These are phyloP conservation scores for Candida nemodendra DNA, from an alignment of 805 yeast genomes.

Conservation along the genomic window DNA sequence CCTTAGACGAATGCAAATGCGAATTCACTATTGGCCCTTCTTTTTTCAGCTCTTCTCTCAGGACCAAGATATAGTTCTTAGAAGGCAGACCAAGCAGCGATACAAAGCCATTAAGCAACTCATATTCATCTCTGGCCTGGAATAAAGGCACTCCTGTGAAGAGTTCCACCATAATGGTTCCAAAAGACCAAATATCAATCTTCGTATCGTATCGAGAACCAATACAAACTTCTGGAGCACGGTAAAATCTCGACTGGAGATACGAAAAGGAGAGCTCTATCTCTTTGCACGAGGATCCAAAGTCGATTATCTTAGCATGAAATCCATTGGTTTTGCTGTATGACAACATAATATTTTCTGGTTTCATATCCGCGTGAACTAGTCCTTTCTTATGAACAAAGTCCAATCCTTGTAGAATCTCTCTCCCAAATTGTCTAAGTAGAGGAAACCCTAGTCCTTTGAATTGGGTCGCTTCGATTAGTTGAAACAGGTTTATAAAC, in stretches of 20 bases:
- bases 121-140: slow-evolving; percentile 49
- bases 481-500: slow-evolving; percentile 63
- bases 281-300: slow-evolving; percentile 62
- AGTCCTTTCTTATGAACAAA: slow-evolving; percentile 55
- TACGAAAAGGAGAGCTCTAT: slow-evolving; percentile 48
- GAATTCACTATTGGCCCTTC: slow-evolving; percentile 35
- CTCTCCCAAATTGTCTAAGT: slow-evolving; percentile 46
- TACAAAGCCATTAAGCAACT: slow-evolving; percentile 42
- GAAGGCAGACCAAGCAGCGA: slow-evolving; percentile 50
- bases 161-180: slow-evolving; percentile 87
- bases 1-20: slow-evolving; percentile 1
- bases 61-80: slow-evolving; percentile 36
- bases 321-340: slow-evolving; percentile 36
- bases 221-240: slow-evolving; percentile 75
- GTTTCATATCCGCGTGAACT: slow-evolving; percentile 85
- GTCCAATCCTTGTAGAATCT: slow-evolving; percentile 58
- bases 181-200: slow-evolving; percentile 88
- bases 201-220: slow-evolving; percentile 60
- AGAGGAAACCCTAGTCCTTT: slow-evolving; percentile 46
- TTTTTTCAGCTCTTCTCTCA: slow-evolving; percentile 38
- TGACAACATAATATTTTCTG: slow-evolving; percentile 69
- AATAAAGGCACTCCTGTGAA: slow-evolving; percentile 54
- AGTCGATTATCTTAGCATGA: slow-evolving; percentile 69
- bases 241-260: slow-evolving; percentile 64
- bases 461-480: slow-evolving; percentile 48